These are phyloP conservation scores for Boletus rufocinnamomeus DNA, from an alignment of 768 basidiomycete species.

Conservation along the genomic window DNA sequence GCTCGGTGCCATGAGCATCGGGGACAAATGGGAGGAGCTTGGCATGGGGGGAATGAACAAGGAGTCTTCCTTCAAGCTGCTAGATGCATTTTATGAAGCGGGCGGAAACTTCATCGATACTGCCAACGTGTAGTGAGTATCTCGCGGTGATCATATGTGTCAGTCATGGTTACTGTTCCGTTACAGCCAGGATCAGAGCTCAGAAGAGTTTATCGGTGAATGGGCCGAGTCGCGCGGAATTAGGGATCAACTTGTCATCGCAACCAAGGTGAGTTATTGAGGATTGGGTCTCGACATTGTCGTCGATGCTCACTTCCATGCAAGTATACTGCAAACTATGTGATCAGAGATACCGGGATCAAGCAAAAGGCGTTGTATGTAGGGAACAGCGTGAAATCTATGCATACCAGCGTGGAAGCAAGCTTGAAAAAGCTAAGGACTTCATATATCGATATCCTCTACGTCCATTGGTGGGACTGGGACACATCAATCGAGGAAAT, in stretches of 20 bases:
- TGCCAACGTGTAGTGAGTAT: background rate
- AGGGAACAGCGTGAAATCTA: no score
- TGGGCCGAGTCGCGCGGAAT: background rate
- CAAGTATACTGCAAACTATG: no score
- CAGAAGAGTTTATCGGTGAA: no score
- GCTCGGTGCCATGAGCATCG: background rate
- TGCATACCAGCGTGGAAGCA: no score
- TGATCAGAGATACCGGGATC: no score
- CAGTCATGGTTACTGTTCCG: background rate
- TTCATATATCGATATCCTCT: no score
- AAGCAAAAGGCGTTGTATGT: no score
- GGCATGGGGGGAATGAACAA: background rate
- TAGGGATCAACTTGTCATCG: background rate
- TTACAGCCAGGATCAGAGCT: background rate
- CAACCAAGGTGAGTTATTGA: background rate
- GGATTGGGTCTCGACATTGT: background rate
- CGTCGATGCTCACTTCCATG: no score
- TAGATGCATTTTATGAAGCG: background rate
- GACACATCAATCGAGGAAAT: no score
- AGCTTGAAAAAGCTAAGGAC: no score
- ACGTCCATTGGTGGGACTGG: no score
- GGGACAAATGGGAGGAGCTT: background rate
- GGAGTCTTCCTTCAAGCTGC: background rate
- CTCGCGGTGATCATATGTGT: background rate
- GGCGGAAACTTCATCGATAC: no score